These are phyloP conservation scores for Capsella bursapastoris DNA, from an alignment of 345 rosid species.

Conservation along the genomic window DNA sequence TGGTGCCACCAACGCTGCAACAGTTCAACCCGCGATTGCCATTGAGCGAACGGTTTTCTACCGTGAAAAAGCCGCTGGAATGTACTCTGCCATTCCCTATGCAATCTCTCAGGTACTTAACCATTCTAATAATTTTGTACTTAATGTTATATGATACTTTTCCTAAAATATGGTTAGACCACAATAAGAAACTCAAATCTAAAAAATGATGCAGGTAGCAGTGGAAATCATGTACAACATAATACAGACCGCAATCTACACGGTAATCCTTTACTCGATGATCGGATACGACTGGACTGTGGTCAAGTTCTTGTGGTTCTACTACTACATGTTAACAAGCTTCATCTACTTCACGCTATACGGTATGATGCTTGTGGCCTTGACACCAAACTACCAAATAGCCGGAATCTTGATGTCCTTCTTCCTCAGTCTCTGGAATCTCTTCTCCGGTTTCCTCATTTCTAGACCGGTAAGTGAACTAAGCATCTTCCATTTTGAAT, in stretches of 20 bases:
- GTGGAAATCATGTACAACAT: constrained; percentile 65
- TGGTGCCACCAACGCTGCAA: constrained; percentile 64
- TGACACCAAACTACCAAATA: constrained; percentile 74
- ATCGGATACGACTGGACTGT: constrained; percentile 70
- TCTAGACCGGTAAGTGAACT: constrained; percentile 58
- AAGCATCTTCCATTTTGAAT: constrained; percentile 13
- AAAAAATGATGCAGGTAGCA: constrained; percentile 58
- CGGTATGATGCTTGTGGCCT: constrained; percentile 80
- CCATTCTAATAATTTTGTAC: neutral
- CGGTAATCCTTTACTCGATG: constrained; percentile 70
- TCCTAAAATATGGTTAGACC: neutral
- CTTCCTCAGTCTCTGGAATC: constrained; percentile 87
- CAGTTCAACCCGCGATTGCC: constrained; percentile 69
- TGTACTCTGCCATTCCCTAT: constrained; percentile 85
- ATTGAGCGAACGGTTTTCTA: constrained; percentile 82
- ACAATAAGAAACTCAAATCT: constrained; percentile 2
- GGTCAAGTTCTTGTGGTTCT: constrained; percentile 62
- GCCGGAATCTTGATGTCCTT: constrained; percentile 76
- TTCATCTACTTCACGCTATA: constrained; percentile 74
- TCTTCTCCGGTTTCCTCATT: constrained; percentile 81
- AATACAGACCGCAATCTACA: constrained; percentile 59
- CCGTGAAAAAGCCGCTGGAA: constrained; percentile 86
- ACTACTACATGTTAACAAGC: constrained; percentile 61
- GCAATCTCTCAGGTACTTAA: constrained; percentile 72
- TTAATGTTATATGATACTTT: neutral